These are phyloP conservation scores for Cystofilobasidium capitatum DNA, from an alignment of 768 basidiomycete species.

Conservation along the genomic window DNA sequence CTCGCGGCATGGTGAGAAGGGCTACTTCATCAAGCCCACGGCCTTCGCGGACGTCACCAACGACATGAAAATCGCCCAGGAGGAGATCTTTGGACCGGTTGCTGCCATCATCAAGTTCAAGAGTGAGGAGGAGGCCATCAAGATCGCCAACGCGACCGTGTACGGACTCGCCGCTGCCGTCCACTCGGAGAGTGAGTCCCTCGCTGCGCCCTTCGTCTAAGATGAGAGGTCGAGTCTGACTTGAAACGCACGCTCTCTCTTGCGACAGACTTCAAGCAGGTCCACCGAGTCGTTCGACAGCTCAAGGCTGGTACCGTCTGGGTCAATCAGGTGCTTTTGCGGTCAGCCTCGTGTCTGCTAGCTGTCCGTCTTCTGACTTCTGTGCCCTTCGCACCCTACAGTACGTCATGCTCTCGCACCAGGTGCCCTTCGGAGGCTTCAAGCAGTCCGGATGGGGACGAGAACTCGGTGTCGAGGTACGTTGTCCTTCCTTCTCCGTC, in stretches of 20 bases:
- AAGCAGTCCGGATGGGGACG: slow-evolving; percentile 65
- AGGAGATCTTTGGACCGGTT: slow-evolving; percentile 42
- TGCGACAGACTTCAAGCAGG: slow-evolving; percentile 39
- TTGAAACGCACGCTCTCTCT: too few relatives aligned
- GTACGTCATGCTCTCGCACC: neutral
- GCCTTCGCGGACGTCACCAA: slow-evolving; percentile 58
- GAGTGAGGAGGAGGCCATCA: slow-evolving; percentile 76
- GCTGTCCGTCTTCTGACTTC: slow-evolving; percentile 57
- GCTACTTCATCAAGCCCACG: slow-evolving; percentile 81
- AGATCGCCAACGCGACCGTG: slow-evolving; percentile 72
- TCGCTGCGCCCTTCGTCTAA: too few relatives aligned
- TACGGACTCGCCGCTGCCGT: slow-evolving; percentile 87
- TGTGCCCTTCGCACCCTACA: neutral
- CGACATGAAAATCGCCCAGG: slow-evolving; percentile 66
- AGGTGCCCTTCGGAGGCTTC: slow-evolving; percentile 80
- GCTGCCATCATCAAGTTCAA: slow-evolving; percentile 71
- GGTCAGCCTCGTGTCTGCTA: too few relatives aligned
- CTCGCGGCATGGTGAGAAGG: slow-evolving; percentile 44
- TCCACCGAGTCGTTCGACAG: slow-evolving; percentile 58
- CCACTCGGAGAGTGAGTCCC: too few relatives aligned
- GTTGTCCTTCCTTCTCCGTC: too few relatives aligned
- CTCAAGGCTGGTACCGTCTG: slow-evolving; percentile 59
- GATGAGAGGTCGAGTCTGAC: too few relatives aligned
- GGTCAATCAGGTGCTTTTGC: too few relatives aligned
- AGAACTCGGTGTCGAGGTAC: slow-evolving; percentile 32